Percentiles rank a stretch among this genome's conserved stretches.
phyloP scores from a whole-genome alignment of 495 filamentous ascomycete genomes.

The Paragyromitra xinjiangensis region DNA sequence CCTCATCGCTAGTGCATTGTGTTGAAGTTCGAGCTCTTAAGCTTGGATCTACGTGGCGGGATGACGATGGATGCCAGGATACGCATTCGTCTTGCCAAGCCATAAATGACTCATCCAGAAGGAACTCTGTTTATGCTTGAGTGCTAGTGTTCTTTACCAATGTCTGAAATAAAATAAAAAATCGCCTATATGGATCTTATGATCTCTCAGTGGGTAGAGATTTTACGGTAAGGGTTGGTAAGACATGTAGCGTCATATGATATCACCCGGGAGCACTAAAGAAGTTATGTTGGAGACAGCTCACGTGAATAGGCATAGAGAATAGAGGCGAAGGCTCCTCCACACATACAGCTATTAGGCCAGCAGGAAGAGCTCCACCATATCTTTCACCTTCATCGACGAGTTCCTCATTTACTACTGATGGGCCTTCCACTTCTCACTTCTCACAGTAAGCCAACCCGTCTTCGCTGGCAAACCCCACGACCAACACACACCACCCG shows the following conservation, averaged over 20 bases:
- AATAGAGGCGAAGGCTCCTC: no score
- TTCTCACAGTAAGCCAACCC: no score
- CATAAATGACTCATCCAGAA: conserved; percentile 31
- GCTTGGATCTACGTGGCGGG: conserved; percentile 1
- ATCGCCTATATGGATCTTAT: not conserved
- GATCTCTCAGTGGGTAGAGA: not conserved
- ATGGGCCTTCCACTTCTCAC: no score
- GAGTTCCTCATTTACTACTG: no score
- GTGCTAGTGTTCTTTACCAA: not conserved
- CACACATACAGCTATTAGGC: no score
- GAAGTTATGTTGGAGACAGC: not conserved
- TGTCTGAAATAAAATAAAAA: no score
- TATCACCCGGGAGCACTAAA: conserved; percentile 20
- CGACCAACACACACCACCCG: no score
- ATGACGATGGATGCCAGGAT: conserved; percentile 25
- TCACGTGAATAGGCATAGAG: no score
- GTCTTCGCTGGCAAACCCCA: no score
- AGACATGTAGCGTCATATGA: conserved; percentile 12
- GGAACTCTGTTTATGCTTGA: not conserved
- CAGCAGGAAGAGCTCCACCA: no score
- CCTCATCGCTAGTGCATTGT: conserved; percentile 51
- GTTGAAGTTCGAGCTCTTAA: conserved; percentile 26
- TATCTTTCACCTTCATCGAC: no score
- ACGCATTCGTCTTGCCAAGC: conserved; percentile 33
- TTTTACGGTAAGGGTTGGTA: not conserved